Conservation (phyloP, 305 asterid genomes). For the Withania somnifera region DNA sequence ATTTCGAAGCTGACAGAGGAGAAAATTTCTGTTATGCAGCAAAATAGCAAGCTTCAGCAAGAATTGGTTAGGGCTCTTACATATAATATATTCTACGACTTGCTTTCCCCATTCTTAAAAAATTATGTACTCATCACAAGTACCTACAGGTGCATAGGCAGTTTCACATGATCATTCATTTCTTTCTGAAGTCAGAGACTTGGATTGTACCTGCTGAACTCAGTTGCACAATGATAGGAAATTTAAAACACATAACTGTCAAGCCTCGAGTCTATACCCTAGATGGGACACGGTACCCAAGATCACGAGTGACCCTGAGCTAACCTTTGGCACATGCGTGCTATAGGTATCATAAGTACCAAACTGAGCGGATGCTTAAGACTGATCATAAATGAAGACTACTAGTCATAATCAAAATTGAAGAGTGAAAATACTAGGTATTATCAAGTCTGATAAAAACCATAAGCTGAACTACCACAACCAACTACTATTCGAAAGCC, state of each 20-base stretch:
- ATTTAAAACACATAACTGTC: not conserved
- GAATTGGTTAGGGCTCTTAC: slow-evolving; percentile 38
- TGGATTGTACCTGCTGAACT: not conserved
- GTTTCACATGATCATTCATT: not conserved
- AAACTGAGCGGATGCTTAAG: too few species aligned
- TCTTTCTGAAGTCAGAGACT: not conserved
- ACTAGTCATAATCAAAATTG: too few species aligned
- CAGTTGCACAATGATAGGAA: not conserved
- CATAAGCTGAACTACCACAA: too few species aligned
- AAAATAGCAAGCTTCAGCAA: slow-evolving; percentile 51
- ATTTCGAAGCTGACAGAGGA: slow-evolving; percentile 53
- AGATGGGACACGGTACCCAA: too few species aligned
- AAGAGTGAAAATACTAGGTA: too few species aligned
- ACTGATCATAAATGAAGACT: too few species aligned
- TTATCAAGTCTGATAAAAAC: too few species aligned
- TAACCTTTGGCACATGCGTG: too few species aligned
- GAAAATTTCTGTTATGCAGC: slow-evolving; percentile 39
- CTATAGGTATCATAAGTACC: too few species aligned
- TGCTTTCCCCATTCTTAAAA: not conserved
- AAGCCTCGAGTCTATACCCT: too few species aligned
- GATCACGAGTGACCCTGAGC: too few species aligned
- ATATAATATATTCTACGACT: not conserved
- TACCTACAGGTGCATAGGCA: not conserved
- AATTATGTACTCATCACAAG: not conserved
- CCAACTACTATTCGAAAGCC: too few species aligned